Evolutionary conservation across 2,329 filamentous ascomycete genomes (phyloP).

Genomic region (Didymella keratinophila): DNA sequence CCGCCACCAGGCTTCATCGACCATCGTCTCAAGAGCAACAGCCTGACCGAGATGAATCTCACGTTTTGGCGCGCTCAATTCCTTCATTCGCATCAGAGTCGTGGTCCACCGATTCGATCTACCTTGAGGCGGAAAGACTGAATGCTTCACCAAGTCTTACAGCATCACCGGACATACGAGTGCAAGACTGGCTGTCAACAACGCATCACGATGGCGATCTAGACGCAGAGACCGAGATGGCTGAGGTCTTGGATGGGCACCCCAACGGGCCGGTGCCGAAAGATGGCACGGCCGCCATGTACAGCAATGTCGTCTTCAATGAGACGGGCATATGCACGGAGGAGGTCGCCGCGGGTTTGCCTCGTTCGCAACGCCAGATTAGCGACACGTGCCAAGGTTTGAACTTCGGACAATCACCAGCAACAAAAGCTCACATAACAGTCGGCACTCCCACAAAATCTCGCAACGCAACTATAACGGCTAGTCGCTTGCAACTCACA

Average conservation of each 20-base stretch:
- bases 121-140: slow-evolving; percentile 23
- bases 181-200: slow-evolving; percentile 31
- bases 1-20: neutral
- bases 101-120: slow-evolving; percentile 42
- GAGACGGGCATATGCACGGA: neutral
- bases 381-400: neutral
- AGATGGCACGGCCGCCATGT: neutral
- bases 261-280: neutral
- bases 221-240: neutral
- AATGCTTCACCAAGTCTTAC: slow-evolving; percentile 1
- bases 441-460: neutral
- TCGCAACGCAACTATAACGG: neutral
- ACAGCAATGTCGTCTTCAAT: no score
- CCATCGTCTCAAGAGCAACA: neutral
- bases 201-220: neutral
- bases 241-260: neutral
- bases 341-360: neutral
- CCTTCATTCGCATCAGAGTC: slow-evolving; percentile 25
- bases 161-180: slow-evolving; percentile 16
- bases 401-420: neutral
- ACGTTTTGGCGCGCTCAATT: neutral
- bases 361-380: neutral
- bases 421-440: neutral
- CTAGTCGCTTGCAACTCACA: neutral
- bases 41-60: neutral